Conservation (phyloP, 441 rosid species). For the Rhodomyrtus psidioides region DNA sequence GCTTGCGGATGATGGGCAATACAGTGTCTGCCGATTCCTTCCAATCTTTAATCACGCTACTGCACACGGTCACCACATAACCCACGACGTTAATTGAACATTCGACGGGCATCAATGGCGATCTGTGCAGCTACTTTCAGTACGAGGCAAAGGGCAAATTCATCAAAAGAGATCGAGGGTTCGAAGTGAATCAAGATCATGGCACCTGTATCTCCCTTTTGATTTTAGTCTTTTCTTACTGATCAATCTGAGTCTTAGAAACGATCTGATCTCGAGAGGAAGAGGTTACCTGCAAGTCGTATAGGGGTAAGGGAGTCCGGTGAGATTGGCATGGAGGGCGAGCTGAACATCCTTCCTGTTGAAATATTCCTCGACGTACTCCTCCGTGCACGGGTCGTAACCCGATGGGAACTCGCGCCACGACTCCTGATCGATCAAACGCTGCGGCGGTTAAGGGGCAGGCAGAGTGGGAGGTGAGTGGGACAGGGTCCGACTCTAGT, state of each 20-base stretch:
- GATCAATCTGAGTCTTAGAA: not conserved
- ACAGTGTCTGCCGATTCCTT: slow-evolving; percentile 25
- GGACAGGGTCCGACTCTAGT: slow-evolving; percentile 10
- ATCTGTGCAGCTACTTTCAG: not conserved
- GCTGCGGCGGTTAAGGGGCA: not conserved
- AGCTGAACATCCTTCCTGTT: slow-evolving; percentile 43
- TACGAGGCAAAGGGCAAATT: not conserved
- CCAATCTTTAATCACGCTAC: slow-evolving; percentile 26
- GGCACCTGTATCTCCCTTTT: no score
- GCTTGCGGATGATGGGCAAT: slow-evolving; percentile 37
- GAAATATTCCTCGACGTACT: slow-evolving; percentile 29
- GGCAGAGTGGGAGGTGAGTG: not conserved
- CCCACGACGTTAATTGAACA: not conserved
- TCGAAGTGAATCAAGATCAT: no score
- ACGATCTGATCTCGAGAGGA: not conserved
- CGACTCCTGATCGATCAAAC: not conserved
- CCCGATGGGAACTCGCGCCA: slow-evolving; percentile 31
- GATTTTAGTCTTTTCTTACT: not conserved
- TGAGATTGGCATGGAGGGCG: slow-evolving; percentile 50
- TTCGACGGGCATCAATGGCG: not conserved
- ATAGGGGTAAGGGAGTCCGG: slow-evolving; percentile 44
- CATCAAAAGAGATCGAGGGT: not conserved
- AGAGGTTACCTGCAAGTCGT: slow-evolving; percentile 46
- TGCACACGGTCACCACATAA: not conserved
- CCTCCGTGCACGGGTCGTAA: slow-evolving; percentile 46